A percentile compares a stretch with the other conserved stretches of the same genome.
Conservation (phyloP, 768 basidiomycete species). For the Boletus bicolor region DNA sequence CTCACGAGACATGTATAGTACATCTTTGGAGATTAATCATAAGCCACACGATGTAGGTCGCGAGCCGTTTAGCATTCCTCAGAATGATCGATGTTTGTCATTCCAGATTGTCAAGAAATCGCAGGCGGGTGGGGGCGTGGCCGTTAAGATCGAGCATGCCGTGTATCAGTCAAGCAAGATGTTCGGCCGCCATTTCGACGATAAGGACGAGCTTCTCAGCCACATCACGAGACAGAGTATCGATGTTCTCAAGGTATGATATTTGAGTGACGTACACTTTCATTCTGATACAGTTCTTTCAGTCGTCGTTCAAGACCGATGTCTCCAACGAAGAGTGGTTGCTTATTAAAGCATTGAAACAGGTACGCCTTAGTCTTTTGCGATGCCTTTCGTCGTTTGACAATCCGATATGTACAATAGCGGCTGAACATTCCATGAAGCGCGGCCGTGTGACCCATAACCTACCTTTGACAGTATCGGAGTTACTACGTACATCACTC, state of each 20-base stretch:
- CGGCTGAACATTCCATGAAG: conserved; percentile 37
- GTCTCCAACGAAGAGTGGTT: conserved; percentile 91
- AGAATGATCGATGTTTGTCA: background rate
- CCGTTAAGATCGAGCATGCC: conserved; percentile 97
- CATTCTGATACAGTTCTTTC: conserved; percentile 11
- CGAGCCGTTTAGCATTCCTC: background rate
- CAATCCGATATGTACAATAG: conserved; percentile 19
- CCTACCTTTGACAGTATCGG: conserved; percentile 11
- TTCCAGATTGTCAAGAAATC: conserved; percentile 83
- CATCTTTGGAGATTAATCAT: conserved; percentile 97
- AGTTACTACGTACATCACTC: conserved; percentile 24
- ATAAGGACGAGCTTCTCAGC: conserved; percentile 91
- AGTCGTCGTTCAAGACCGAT: conserved; percentile 86
- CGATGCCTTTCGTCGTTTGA: background rate
- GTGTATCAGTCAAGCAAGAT: conserved; percentile 93
- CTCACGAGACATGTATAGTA: conserved; percentile 44
- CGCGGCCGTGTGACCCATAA: background rate
- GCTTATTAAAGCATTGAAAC: conserved; percentile 84
- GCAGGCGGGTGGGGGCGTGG: conserved; percentile 94
- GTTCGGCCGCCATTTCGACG: conserved; percentile 94
- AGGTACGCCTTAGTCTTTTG: conserved; percentile 37
- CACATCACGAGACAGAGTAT: conserved; percentile 91
- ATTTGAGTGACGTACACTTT: background rate
- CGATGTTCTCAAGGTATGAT: conserved; percentile 83
- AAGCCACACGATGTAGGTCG: conserved; percentile 71